Percentiles rank a stretch among this genome's conserved stretches.
phyloP scores from a whole-genome alignment of 352 stramenopile genomes.

The Phytophthora meadii region DNA sequence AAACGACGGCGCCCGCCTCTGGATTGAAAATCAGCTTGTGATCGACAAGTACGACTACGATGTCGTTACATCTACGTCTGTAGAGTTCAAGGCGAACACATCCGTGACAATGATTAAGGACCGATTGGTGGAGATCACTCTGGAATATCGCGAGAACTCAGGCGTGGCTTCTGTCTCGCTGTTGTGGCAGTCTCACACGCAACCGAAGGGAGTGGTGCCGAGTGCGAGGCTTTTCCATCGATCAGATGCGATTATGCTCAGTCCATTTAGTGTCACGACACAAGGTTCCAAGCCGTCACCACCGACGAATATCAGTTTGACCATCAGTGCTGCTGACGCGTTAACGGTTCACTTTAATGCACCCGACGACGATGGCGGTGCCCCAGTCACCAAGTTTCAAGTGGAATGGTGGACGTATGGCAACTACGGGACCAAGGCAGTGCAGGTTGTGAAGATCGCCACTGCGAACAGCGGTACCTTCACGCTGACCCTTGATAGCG shows the following conservation, averaged over 20 bases:
- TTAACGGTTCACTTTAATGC: constrained; percentile 89
- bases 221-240: constrained; percentile 88
- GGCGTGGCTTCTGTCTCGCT: constrained; percentile 86
- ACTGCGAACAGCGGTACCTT: constrained; percentile 83
- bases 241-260: constrained; percentile 58
- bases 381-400: constrained; percentile 81
- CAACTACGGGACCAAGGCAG: constrained; percentile 55
- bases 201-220: constrained; percentile 90
- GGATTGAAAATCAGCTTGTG: constrained; percentile 59
- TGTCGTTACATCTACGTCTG: constrained; percentile 30
- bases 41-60: constrained; percentile 68
- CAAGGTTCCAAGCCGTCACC: constrained; percentile 63
- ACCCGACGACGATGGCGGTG: constrained; percentile 87
- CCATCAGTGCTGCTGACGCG: constrained; percentile 53
- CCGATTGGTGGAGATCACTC: constrained; percentile 82
- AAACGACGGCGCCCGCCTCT: constrained; percentile 92
- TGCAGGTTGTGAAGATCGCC: constrained; percentile 91
- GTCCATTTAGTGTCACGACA: constrained; percentile 69
- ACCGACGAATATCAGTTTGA: constrained; percentile 47
- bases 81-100: constrained; percentile 48
- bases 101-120: constrained; percentile 73
- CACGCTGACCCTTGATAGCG: constrained; percentile 65
- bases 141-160: constrained; percentile 95
- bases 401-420: constrained; percentile 88
- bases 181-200: constrained; percentile 89